These are phyloP conservation scores for Boletus vermiculosoides DNA, from an alignment of 768 basidiomycete species.

Conservation along the genomic window DNA sequence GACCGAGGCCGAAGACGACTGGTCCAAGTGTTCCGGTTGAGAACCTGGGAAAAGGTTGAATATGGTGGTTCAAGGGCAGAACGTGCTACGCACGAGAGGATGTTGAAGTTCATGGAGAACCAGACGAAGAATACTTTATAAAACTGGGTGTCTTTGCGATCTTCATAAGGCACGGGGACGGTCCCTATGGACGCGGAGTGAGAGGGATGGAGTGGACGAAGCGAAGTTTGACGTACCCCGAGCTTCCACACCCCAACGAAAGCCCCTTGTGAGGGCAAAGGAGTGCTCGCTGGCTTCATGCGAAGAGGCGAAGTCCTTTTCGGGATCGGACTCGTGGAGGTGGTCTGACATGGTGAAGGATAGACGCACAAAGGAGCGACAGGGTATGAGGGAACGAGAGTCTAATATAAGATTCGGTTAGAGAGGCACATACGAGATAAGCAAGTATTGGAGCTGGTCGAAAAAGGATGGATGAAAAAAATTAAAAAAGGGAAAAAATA, in stretches of 20 bases:
- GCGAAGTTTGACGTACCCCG: conserved; percentile 17
- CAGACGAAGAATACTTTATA: conserved; percentile 70
- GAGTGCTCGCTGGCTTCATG: background rate
- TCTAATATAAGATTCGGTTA: conserved; percentile 12
- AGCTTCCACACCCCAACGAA: conserved; percentile 35
- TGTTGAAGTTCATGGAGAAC: conserved; percentile 70
- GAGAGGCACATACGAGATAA: conserved; percentile 6
- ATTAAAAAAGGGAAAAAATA: background rate
- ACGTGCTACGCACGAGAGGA: conserved; percentile 43
- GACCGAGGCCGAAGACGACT: conserved; percentile 54
- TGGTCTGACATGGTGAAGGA: conserved; percentile 25
- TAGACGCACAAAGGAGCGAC: conserved; percentile 8
- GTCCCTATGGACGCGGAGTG: conserved; percentile 38
- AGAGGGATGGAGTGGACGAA: background rate
- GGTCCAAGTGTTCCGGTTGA: conserved; percentile 71
- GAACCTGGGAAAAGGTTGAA: conserved; percentile 41
- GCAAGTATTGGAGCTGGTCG: background rate
- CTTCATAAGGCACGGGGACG: conserved; percentile 47
- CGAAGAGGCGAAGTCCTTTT: conserved; percentile 30
- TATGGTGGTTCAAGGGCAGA: background rate
- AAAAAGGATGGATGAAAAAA: background rate
- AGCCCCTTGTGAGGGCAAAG: conserved; percentile 13
- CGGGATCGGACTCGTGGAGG: conserved; percentile 24
- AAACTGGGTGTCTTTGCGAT: conserved; percentile 55
- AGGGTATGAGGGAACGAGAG: background rate